phyloP scores from a whole-genome alignment of 2,329 filamentous ascomycete species.

The Epichloe sibirici region DNA sequence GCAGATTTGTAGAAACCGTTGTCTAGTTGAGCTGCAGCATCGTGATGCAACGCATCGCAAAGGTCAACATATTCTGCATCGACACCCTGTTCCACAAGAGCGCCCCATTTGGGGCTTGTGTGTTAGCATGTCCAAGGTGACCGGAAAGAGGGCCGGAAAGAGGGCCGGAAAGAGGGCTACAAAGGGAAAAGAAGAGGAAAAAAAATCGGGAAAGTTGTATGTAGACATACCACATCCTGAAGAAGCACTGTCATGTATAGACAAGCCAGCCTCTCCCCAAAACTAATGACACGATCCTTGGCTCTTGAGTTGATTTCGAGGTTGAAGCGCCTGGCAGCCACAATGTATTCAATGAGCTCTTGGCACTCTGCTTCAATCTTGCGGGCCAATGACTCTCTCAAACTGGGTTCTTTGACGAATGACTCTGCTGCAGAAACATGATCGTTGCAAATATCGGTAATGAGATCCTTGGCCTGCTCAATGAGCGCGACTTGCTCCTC shows the following conservation, averaged over 20 bases:
- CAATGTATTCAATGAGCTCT: conserved; percentile 62
- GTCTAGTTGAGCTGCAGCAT: conserved; percentile 46
- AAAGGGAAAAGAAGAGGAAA: not conserved
- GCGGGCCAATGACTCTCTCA: conserved; percentile 46
- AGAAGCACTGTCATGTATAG: conserved; percentile 78
- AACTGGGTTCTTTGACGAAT: conserved; percentile 43
- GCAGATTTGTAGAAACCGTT: conserved; percentile 58
- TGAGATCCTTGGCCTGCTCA: conserved; percentile 57
- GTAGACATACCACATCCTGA: conserved; percentile 48
- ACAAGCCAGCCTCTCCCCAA: conserved; percentile 92
- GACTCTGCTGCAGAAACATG: conserved; percentile 62
- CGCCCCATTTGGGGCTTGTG: conserved; percentile 10
- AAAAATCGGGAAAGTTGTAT: not conserved
- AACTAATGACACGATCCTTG: conserved; percentile 82
- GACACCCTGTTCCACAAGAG: conserved; percentile 42
- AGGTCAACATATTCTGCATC: conserved; percentile 85
- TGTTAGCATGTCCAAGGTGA: conserved; percentile 1
- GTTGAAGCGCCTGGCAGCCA: conserved; percentile 52
- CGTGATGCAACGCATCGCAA: conserved; percentile 65
- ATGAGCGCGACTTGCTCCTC: conserved; percentile 41
- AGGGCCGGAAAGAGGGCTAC: not conserved
- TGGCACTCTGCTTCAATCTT: conserved; percentile 71
- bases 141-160: not conserved
- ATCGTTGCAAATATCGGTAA: conserved; percentile 71
- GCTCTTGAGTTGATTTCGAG: conserved; percentile 66